Evolutionary conservation across 2,329 filamentous ascomycete species (phyloP), one percentile per base, ranked within the genome.

Genomic region (Geosmithia flava): DNA sequence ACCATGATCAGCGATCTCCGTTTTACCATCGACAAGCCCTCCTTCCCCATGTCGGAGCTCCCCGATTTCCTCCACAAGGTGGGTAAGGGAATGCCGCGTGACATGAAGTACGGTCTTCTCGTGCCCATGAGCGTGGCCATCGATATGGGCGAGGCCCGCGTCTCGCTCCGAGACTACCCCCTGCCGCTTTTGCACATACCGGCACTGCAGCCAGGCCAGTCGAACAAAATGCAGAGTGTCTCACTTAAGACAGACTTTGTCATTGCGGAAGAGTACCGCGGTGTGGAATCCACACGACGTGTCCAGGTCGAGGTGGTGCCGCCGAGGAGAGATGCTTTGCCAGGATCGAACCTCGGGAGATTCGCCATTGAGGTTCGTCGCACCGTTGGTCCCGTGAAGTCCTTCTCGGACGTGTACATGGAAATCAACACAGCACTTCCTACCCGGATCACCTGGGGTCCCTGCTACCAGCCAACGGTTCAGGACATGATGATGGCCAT

Each of bases 401-500:
- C 89, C 0, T 98, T 93, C 61, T 96, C 93, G 0, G 85, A 97
- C 59, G 90, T 96, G 64, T 80, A 78, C 33, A 75, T 98, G 56
- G 87, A 95, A 53, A 90, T 98, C 63, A 95, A 97, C 63, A 96
- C 91, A 2, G 85, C 83, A 48, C 80, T 91, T 50, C 87, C 94
- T 2, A 98, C 93, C 1, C 81, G 87, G 43, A 91, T 98, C 47
- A 96, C 91, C 0, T 98, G 93, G 94, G 90, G 90, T 7, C 90
- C 93, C 44, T 95, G 90, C 2, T 98, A 97, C 59, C 94, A 98
- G 59, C 93, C 94, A 27, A 91, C 91, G 1, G 91, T 98, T 45
- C 93, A 98, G 63, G 94, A 98, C 60, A 95, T 97, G 85, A 98
- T 98, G 93, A 96, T 97, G 78, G 90, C 90, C 23, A 86, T 98